Evolutionary conservation across 805 yeast species (phyloP), one percentile per base, ranked within the genome.

Genomic region (Candida qinlingensis): DNA sequence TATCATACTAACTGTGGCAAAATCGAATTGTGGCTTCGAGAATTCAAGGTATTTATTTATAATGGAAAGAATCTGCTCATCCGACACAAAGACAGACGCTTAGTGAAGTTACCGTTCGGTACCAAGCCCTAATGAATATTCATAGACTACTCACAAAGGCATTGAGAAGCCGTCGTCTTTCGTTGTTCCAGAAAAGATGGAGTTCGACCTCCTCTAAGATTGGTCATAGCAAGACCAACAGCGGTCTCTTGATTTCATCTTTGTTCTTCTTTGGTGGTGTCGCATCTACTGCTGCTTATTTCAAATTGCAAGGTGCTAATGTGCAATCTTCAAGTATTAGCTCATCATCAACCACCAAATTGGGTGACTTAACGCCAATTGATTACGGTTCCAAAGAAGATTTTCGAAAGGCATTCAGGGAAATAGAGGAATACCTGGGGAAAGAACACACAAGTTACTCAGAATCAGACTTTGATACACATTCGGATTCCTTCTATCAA

Each of bases 401-500:
- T 40, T 60, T 79, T 40, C 47, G 57, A 7, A 49, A 50, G 31
- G 81, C 81, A 1, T 61, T 78, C 7, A 55, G 52, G 3, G 72
- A 75, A 54, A 63, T 81, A 50, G 70, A 66, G 43, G 46, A 49
- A 2, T 51, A 70, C 3, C 54, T 79, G 6, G 76, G 76, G 2
- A 54, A 62, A 39, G 70, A 70, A 11, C 41, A 62, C n/a, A 62
- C 62, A 26, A 62, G 62, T 42, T 62, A 52, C 46, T 56, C 73
- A 1, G 58, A 56, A n/a, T 39, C 67, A 12, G 82, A 77, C 37
- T 61, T 81, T 41, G 67, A 68, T 26, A 66, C 75, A 9, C 87
- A 81, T 55, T 68, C 83, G 0, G 89, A 83, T 59, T 70, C 84
- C 4, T 80, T 73, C 52, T 83, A 75, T 60, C 74, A 75, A 48